These are phyloP conservation scores for Fraxinus greggii DNA, from an alignment of 305 asterid genomes.

Conservation along the genomic window DNA sequence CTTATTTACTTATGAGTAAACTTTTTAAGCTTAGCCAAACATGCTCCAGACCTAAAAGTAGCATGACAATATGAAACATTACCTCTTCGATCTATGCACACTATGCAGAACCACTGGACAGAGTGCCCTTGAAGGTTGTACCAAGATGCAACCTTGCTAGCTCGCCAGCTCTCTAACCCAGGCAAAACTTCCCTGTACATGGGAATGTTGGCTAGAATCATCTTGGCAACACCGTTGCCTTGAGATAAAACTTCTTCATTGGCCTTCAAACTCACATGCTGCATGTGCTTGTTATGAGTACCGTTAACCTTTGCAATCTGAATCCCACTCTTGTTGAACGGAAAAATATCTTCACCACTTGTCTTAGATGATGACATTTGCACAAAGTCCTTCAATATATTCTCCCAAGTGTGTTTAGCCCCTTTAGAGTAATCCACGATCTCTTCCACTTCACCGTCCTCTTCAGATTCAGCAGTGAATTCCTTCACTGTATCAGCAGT, in stretches of 20 bases:
- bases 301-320: conserved; percentile 69
- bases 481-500: conserved; percentile 75
- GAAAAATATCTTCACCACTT: conserved; percentile 46
- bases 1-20: background rate
- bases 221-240: conserved; percentile 68
- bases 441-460: conserved; percentile 49
- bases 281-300: conserved; percentile 75
- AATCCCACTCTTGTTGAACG: conserved; percentile 39
- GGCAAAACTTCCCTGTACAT: conserved; percentile 72
- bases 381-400: conserved; percentile 54
- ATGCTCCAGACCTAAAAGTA: background rate
- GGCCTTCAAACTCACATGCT: conserved; percentile 61
- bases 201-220: conserved; percentile 72
- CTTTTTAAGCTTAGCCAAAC: background rate
- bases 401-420: conserved; percentile 62
- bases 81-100: conserved; percentile 86
- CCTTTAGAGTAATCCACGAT: conserved; percentile 47
- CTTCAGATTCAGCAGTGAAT: conserved; percentile 64
- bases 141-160: conserved; percentile 74
- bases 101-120: conserved; percentile 80
- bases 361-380: conserved; percentile 53
- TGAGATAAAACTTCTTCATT: conserved; percentile 70
- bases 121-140: conserved; percentile 78
- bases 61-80: conserved; percentile 2
- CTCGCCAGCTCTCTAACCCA: conserved; percentile 78